Evolutionary conservation across 1,284 basidiomycete genomes (phyloP), one percentile per base, ranked within the genome.

Genomic region (Hortiboletus rubellus): DNA sequence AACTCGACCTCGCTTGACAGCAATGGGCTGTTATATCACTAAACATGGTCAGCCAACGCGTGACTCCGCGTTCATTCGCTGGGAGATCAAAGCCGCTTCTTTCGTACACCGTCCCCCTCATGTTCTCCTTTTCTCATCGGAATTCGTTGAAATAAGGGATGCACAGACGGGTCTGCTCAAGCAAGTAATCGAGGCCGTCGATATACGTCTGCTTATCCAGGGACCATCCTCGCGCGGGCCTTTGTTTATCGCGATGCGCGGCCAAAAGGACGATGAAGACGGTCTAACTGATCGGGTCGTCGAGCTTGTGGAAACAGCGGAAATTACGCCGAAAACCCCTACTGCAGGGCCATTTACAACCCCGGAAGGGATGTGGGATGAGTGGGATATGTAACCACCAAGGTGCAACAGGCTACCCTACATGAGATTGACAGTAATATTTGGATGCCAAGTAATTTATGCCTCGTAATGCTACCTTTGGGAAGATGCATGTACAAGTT

Each of bases 141-240:
- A 83, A 52, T 92, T 89, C 67, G 78, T 92, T 64, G 90, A 92
- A 69, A 76, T 92, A 22, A 82, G 91, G 55, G 77, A 84, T 54
- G 73, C 82, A 24, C 71, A 76, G 22, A 86, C 83, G 3, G 85
- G 88, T 5, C 72, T 81, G 53, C 82, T 92, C 22, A 82, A 86
- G 18, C 90, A 92, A 71, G 87, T 91, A 24, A 82, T 92, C 48
- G 86, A 90, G 65, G 89, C 79, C 0, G 62, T 66, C 17, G 86
- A 89, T 63, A 79, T 92, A 33, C 82, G 87, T 34, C 77, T 90
- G 33, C 71, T 90, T 51, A 79, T 70, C 42, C 59, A 70, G 44
- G 40, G 60, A n/a, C 67, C 72, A 7, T 58, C 59, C 38, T 49
- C 84, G 61, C 67, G 70, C 36, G 80, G 81, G 46, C 74, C 81